Evolutionary conservation across 331 rosid genomes (phyloP), one percentile per base, ranked within the genome.

Genomic region (Quercus lobata): DNA sequence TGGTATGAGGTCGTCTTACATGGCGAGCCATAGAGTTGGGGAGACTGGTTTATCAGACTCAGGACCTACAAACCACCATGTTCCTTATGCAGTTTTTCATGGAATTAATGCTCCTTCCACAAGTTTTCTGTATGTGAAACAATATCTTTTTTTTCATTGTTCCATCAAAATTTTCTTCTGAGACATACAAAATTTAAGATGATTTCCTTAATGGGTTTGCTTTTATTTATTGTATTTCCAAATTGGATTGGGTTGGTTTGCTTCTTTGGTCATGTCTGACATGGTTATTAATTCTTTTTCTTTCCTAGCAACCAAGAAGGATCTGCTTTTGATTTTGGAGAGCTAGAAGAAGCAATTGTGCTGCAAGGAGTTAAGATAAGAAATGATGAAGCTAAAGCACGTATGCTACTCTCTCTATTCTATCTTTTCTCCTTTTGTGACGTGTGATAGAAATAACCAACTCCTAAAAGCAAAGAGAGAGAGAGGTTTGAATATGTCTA

Each of bases 301-400:
- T 79, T 85, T 29, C 63, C 82, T 76, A 91, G 95, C n/a, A 87
- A 88, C 83, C 92, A 90, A 80, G 97, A 87, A 69, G 88, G 86
- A 35, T 76, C 92, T 78, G 84, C 88, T 85, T 95, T 91, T 86
- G 91, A 88, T 81, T 93, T 93, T 84, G 98, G 98, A 74, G 98
- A 89, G 90, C 86, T 95, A 75, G 98, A 93, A 81, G 92, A 95
- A 87, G 99, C 99, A 83, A 89, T 95, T 61, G 90, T 87, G 53
- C 78, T 92, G 81, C 99, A 90, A 87, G 97, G 91, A 81, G 81
- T 88, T 25, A 85, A 86, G 78, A 66, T 78, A 46, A 84, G 88
- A 83, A 88, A 85, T 83, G 93, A 94, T 90, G 94, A 90, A 82
- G 80, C 85, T 37, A 92, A 90, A 95, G 86, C 90, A 95, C 84